Evolutionary conservation across 2,329 filamentous ascomycete genomes (phyloP), one percentile per base, ranked within the genome.

Genomic region (Penicillium sp.): DNA sequence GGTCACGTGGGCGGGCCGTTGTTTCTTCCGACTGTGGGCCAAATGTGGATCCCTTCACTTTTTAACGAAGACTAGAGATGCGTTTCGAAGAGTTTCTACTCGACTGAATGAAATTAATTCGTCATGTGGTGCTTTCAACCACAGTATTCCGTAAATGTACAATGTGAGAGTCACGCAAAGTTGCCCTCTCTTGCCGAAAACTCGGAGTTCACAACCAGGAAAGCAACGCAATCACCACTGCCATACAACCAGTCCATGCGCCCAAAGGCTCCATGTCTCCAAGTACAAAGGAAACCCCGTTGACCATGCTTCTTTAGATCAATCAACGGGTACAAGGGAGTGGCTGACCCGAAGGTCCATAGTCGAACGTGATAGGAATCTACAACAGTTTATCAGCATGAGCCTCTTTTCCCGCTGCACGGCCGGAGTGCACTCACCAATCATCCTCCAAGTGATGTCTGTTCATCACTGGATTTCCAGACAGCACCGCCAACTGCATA

Each of bases 401-500:
- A 22, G 19, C 5, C 19, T 19, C 22, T 37, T 7, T 1, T 48
- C 21, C 27, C n/a, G 10, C n/a, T 1, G 11, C 33, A 26, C 31
- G 16, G 2, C 22, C 46, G 5, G 27, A 13, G 7, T n/a, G 6
- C 21, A 53, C 50, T 27, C 16, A 51, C 31, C 50, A 45, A 29
- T 48, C 16, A 64, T 31, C 56, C 57, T n/a, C 61, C 58, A 53
- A 75, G 65, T 1, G 63, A 48, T 24, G 65, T 64, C 22, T 71
- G 66, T 33, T 69, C 62, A 19, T 73, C 64, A 57, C 70, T 68
- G 10, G 63, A 71, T 57, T 70, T 76, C 73, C 76, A 80, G 4
- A 78, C 73, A 6, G 75, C 73, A n/a, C 75, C 77, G 29, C 75
- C 74, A 1, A 79, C 75, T 2, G 75, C 75, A 22, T 70, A 70